A percentile compares a stretch with the other conserved stretches of the same genome.
Evolutionary conservation across 371 early-diverging fungal genomes (phyloP).

Genomic region (Mortierella sp.): DNA sequence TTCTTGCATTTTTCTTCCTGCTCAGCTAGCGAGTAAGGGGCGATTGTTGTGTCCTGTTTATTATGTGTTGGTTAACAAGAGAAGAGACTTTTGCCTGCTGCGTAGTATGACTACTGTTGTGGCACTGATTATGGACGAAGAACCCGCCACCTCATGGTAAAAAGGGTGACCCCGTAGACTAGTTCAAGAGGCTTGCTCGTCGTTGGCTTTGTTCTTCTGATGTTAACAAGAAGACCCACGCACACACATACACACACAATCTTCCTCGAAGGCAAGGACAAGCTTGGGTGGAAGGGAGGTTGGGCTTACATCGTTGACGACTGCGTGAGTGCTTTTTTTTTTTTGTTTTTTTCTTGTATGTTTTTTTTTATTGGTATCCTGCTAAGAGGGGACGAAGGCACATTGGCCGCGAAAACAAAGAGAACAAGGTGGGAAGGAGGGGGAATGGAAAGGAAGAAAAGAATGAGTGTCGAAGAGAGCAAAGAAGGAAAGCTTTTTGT

Average conservation of each 20-base stretch:
- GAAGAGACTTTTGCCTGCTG: not conserved
- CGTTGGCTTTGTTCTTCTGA: not conserved
- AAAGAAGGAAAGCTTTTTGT: not conserved
- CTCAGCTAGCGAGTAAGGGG: not conserved
- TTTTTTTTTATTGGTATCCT: slow-evolving; percentile 15
- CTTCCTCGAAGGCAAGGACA: not conserved
- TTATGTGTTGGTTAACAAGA: not conserved
- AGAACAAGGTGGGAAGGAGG: not conserved
- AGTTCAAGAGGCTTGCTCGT: no score
- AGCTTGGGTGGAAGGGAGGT: not conserved
- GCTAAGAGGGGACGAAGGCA: slow-evolving; percentile 3
- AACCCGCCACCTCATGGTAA: no score
- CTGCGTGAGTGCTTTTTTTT: not conserved
- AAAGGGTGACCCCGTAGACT: no score
- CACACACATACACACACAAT: not conserved
- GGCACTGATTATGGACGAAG: no score
- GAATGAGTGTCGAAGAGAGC: not conserved
- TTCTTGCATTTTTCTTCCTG: not conserved
- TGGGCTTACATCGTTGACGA: not conserved
- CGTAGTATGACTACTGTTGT: not conserved
- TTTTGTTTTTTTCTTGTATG: not conserved
- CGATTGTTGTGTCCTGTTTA: slow-evolving; percentile 4
- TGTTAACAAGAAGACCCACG: not conserved
- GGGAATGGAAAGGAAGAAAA: not conserved
- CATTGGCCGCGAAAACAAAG: not conserved